Conservation (phyloP, 306 rosid species). For the Castanospermum australe region DNA sequence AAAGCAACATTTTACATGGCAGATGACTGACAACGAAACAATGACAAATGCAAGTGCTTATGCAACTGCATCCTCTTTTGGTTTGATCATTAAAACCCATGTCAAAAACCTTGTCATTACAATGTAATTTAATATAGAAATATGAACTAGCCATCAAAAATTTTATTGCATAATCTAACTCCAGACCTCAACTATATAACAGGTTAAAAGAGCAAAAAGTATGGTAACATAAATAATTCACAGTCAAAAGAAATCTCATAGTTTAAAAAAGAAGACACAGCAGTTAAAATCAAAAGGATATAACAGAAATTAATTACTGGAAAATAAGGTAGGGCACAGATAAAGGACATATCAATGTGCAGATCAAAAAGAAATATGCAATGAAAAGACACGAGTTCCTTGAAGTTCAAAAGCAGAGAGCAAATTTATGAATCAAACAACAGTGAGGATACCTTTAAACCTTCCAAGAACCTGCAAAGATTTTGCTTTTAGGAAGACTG, state of each 20-base stretch:
- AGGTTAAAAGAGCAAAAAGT: neutral
- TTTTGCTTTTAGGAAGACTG: slow-evolving; percentile 81
- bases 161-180: neutral
- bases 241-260: neutral
- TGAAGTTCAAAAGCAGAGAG: neutral
- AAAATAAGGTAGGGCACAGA: neutral
- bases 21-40: neutral
- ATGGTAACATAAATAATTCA: neutral
- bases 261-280: neutral
- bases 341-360: slow-evolving; percentile 15
- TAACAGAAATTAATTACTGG: neutral
- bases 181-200: neutral
- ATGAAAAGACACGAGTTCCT: slow-evolving; percentile 9
- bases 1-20: neutral
- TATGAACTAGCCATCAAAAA: neutral
- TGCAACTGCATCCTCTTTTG: neutral
- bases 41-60: neutral
- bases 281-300: neutral
- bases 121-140: neutral
- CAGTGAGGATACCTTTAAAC: slow-evolving; percentile 62
- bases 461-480: slow-evolving; percentile 72
- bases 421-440: slow-evolving; percentile 18
- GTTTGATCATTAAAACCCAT: slow-evolving; percentile 7
- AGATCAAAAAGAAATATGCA: slow-evolving; percentile 10
- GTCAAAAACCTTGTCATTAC: neutral